phyloP scores from a whole-genome alignment of 352 stramenopile genomes.

The Globisporangium sylvaticum region DNA sequence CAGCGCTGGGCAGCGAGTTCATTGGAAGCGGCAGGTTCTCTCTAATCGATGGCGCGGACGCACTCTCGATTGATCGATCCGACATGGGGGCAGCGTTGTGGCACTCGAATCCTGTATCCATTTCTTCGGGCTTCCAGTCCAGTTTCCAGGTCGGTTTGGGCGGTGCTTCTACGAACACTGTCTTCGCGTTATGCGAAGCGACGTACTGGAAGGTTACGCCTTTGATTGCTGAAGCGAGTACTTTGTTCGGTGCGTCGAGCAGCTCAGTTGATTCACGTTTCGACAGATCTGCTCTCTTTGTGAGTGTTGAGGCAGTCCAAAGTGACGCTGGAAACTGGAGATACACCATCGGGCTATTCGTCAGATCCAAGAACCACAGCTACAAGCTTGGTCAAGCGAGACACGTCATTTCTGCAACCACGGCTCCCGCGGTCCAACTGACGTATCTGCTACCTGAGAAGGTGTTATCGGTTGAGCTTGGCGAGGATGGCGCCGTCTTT shows the following conservation, averaged over 20 bases:
- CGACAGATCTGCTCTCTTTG: slow-evolving; percentile 33
- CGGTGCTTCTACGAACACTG: slow-evolving; percentile 9
- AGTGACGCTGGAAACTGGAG: slow-evolving; percentile 5
- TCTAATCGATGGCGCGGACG: slow-evolving; percentile 21
- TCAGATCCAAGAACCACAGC: slow-evolving; percentile 34
- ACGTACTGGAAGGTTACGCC: slow-evolving; percentile 70
- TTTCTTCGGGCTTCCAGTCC: slow-evolving; percentile 53
- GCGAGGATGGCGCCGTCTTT: slow-evolving; percentile 35
- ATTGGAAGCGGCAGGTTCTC: slow-evolving; percentile 39
- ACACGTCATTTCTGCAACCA: slow-evolving; percentile 23
- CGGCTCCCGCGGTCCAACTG: slow-evolving; percentile 25
- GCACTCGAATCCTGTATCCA: slow-evolving; percentile 26
- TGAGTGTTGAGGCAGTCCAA: slow-evolving; percentile 20
- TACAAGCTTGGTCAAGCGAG: slow-evolving; percentile 34
- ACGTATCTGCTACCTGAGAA: slow-evolving; percentile 40
- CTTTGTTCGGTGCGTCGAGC: slow-evolving; percentile 11
- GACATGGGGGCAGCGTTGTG: slow-evolving; percentile 44
- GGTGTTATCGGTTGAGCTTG: slow-evolving; percentile 39
- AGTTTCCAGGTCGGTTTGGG: slow-evolving; percentile 29
- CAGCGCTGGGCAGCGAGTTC: slow-evolving; percentile 35
- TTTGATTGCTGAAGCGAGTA: slow-evolving; percentile 33
- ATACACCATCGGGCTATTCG: slow-evolving; percentile 41
- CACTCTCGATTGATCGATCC: slow-evolving; percentile 24
- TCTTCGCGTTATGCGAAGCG: slow-evolving; percentile 62
- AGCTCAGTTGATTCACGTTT: slow-evolving; percentile 12